Conservation (phyloP, 768 basidiomycete genomes). For the Trametes villosa region DNA sequence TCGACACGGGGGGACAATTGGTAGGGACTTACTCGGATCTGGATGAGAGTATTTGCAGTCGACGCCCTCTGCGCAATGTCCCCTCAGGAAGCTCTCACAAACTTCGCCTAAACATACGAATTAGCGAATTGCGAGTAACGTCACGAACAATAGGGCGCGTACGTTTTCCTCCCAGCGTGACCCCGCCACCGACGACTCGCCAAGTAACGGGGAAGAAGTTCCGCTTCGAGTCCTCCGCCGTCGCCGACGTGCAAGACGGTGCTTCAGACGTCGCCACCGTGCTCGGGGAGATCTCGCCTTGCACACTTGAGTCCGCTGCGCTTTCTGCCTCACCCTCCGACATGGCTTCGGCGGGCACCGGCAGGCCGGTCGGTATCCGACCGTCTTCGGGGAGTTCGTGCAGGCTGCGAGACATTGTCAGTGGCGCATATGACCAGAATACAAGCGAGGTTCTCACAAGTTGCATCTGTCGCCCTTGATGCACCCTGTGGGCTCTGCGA, state of each 20-base stretch:
- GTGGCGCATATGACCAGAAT: not conserved
- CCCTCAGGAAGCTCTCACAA: conserved; percentile 32
- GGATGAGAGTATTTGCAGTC: conserved; percentile 36
- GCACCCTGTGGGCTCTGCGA: conserved; percentile 16
- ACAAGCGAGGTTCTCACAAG: conserved; percentile 6
- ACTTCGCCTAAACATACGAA: conserved; percentile 26
- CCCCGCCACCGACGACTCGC: conserved; percentile 81
- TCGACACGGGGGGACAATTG: not conserved
- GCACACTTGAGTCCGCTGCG: conserved; percentile 15
- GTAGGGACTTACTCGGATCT: conserved; percentile 11
- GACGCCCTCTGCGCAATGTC: conserved; percentile 30
- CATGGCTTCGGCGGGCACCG: not conserved
- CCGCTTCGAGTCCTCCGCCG: conserved; percentile 40
- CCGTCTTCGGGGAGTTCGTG: conserved; percentile 9
- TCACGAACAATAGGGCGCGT: not conserved
- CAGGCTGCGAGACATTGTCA: conserved; percentile 5
- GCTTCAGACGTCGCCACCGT: conserved; percentile 6
- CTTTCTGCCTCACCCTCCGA: conserved; percentile 20
- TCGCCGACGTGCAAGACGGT: not conserved
- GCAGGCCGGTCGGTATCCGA: conserved; percentile 4
- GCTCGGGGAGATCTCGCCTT: not conserved
- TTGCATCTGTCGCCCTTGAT: conserved; percentile 27
- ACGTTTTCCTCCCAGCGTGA: conserved; percentile 57
- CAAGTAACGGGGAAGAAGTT: conserved; percentile 69
- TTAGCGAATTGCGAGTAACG: not conserved